These are phyloP conservation scores for Plasmodium gallinaceum DNA, from an alignment of 169 alveolate genomes.

Conservation along the genomic window DNA sequence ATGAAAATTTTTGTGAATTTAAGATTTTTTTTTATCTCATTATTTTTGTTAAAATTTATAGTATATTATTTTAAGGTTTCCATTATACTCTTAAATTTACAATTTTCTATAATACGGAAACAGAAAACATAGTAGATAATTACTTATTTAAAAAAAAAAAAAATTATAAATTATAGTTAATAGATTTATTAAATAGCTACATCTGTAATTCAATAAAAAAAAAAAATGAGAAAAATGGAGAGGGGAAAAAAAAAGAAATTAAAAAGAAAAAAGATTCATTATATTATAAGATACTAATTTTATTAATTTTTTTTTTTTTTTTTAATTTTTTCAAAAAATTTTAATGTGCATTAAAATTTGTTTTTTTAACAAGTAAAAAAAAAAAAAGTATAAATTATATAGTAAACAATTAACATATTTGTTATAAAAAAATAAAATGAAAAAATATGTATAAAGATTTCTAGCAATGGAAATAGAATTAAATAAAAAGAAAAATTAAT, in stretches of 20 bases:
- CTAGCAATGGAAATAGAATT: slow-evolving; percentile 30
- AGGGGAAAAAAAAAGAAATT: neutral
- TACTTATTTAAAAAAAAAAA: slow-evolving; percentile 7
- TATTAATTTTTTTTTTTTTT: neutral
- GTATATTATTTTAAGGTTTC: no score
- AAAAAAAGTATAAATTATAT: slow-evolving; percentile 3
- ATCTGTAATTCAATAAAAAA: neutral
- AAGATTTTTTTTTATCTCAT: no score
- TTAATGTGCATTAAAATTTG: slow-evolving; percentile 17
- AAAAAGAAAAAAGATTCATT: slow-evolving; percentile 21
- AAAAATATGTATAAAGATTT: neutral
- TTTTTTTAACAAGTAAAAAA: slow-evolving; percentile 1
- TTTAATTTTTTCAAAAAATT: slow-evolving; percentile 9
- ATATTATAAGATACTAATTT: slow-evolving; percentile 3
- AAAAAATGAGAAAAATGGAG: neutral
- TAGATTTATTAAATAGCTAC: neutral
- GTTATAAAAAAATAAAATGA: neutral
- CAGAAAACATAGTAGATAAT: neutral
- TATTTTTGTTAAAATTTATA: no score
- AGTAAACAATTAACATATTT: neutral
- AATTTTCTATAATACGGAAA: no score
- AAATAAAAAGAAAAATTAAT: slow-evolving; percentile 7
- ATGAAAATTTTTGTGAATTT: no score
- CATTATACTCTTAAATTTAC: no score
- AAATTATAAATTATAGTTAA: neutral